Conservation (phyloP, 2,329 filamentous ascomycete species). For the Colletotrichum spaethianum region DNA sequence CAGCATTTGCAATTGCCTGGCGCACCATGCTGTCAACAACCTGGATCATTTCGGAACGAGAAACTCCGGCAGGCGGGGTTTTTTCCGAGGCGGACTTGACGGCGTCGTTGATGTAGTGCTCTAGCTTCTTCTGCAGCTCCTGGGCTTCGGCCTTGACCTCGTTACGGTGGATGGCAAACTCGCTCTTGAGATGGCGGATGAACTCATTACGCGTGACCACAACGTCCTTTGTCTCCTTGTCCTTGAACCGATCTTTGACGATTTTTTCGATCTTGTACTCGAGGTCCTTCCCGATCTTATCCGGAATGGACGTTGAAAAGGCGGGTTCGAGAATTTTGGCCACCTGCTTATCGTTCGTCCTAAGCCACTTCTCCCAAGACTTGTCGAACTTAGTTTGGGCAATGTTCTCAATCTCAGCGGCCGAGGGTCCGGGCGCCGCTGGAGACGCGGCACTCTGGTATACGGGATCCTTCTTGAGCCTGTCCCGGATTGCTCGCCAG, state of each 20-base stretch:
- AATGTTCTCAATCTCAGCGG: conserved; percentile 46
- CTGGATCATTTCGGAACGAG: conserved; percentile 55
- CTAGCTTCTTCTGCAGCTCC: conserved; percentile 53
- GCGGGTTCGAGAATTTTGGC: conserved; percentile 41
- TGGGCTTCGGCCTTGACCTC: conserved; percentile 59
- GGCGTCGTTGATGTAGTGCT: conserved; percentile 50
- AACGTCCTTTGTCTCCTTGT: conserved; percentile 50
- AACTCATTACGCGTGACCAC: conserved; percentile 66
- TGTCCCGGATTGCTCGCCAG: conserved; percentile 61
- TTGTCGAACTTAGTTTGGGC: conserved; percentile 52
- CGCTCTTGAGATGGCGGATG: conserved; percentile 56
- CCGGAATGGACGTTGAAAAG: conserved; percentile 44
- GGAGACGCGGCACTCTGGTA: conserved; percentile 48
- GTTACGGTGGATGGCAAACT: conserved; percentile 54
- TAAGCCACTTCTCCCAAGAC: conserved; percentile 68
- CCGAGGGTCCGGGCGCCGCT: conserved; percentile 33
- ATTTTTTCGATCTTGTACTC: conserved; percentile 51
- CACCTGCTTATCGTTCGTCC: conserved; percentile 62
- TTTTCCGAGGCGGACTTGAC: conserved; percentile 46
- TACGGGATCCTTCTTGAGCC: conserved; percentile 56
- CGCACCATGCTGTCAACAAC: conserved; percentile 59
- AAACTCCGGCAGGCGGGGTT: conserved; percentile 51
- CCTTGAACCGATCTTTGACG: conserved; percentile 54
- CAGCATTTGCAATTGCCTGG: conserved; percentile 60
- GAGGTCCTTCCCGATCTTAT: conserved; percentile 51